Conservation (phyloP, 495 filamentous ascomycete species). For the Podospora bellae-mahoneyi region DNA sequence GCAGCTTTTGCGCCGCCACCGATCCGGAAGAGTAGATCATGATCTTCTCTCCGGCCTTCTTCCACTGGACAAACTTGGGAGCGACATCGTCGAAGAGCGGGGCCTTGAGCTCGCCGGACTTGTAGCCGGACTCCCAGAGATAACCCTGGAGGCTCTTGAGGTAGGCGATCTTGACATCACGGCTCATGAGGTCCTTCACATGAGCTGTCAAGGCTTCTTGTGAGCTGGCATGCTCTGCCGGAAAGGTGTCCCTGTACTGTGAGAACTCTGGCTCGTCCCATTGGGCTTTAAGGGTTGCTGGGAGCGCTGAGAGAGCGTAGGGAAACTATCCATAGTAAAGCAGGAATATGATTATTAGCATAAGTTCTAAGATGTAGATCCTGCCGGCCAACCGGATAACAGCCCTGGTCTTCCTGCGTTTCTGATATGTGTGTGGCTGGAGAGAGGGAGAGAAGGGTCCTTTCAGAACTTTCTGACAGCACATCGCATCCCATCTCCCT, state of each 20-base stretch:
- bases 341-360: not conserved
- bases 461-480: not conserved
- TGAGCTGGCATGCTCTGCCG: constrained; percentile 50
- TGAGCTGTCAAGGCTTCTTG: constrained; percentile 53
- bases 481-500: not conserved
- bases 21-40: constrained; percentile 71
- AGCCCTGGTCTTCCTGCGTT: not conserved
- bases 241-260: constrained; percentile 61
- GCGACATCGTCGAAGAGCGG: constrained; percentile 67
- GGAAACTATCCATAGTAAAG: constrained; percentile 53
- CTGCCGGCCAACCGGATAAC: not conserved
- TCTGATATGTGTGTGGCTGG: not conserved
- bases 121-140: constrained; percentile 65
- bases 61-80: constrained; percentile 53
- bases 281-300: constrained; percentile 51
- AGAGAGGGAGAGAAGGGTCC: not conserved
- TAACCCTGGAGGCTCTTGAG: constrained; percentile 72
- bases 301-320: constrained; percentile 61
- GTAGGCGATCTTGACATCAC: constrained; percentile 64
- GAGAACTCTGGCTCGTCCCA: constrained; percentile 58
- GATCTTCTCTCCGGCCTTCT: constrained; percentile 42
- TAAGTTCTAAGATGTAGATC: constrained; percentile 3
- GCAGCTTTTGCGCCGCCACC: constrained; percentile 66
- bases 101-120: constrained; percentile 55
- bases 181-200: constrained; percentile 59